Conservation (phyloP, 768 basidiomycete species). For the Paxillus ammoniavirescens region DNA sequence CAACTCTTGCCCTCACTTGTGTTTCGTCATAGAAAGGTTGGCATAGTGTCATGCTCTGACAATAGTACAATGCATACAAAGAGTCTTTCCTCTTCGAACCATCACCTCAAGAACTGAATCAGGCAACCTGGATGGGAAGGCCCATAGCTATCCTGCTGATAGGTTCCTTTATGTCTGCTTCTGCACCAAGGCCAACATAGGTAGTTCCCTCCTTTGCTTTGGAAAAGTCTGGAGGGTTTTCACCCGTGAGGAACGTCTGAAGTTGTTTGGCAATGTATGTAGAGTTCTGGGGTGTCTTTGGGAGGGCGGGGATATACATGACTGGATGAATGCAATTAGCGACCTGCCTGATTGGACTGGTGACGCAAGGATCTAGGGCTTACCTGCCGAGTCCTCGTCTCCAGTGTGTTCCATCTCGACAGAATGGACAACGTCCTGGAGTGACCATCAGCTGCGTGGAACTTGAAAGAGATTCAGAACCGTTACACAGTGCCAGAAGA, state of each 20-base stretch:
- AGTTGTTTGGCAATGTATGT: conserved; percentile 63
- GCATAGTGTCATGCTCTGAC: neutral
- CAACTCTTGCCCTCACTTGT: neutral
- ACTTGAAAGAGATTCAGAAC: neutral
- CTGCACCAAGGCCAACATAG: conserved; percentile 40
- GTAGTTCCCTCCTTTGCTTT: conserved; percentile 40
- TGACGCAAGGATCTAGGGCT: neutral
- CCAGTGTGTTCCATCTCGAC: conserved; percentile 54
- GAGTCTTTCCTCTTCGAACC: neutral
- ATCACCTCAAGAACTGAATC: neutral
- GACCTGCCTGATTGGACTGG: neutral
- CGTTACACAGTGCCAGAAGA: conserved; percentile 71
- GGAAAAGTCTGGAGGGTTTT: conserved; percentile 73
- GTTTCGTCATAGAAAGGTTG: neutral
- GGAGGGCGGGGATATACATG: conserved; percentile 78
- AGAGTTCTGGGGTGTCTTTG: conserved; percentile 58
- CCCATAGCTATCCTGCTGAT: conserved; percentile 45
- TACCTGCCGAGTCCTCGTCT: conserved; percentile 54
- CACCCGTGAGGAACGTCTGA: conserved; percentile 55
- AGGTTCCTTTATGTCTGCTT: conserved; percentile 36
- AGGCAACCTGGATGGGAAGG: conserved; percentile 24
- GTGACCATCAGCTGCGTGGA: conserved; percentile 3
- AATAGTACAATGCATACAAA: neutral
- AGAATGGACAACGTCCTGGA: conserved; percentile 44
- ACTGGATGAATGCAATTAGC: conserved; percentile 36